Percentiles rank a stretch among this genome's conserved stretches.
Conservation (phyloP, 1,139 yeast genomes). For the Scheffersomyces quercinus region DNA sequence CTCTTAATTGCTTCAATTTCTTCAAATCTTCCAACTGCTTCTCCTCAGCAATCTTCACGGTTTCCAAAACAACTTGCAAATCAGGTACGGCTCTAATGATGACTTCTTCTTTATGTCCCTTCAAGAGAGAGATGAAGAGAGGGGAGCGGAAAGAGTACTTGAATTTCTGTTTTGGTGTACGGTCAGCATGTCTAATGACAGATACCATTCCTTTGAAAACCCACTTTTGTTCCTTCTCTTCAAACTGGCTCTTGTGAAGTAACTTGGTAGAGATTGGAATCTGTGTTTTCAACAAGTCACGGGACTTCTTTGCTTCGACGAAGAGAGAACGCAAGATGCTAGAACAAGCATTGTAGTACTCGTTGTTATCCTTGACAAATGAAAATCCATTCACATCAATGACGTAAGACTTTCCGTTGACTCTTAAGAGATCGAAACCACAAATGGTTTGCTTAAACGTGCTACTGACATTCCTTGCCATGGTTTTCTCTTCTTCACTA, state of each 20-base stretch:
- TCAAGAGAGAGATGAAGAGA: slow-evolving; percentile 78
- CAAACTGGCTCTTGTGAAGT: slow-evolving; percentile 47
- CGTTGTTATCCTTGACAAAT: slow-evolving; percentile 89
- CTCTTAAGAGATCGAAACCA: slow-evolving; percentile 93
- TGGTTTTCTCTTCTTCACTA: slow-evolving; percentile 67
- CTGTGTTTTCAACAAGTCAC: slow-evolving; percentile 42
- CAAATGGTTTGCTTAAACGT: slow-evolving; percentile 94
- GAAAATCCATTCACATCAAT: slow-evolving; percentile 99
- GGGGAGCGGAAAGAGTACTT: slow-evolving; percentile 92
- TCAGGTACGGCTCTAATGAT: slow-evolving; percentile 89
- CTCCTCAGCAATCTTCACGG: slow-evolving; percentile 79
- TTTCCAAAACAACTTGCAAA: slow-evolving; percentile 79
- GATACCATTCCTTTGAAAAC: slow-evolving; percentile 90
- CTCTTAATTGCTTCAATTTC: slow-evolving; percentile 73
- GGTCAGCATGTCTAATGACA: slow-evolving; percentile 94
- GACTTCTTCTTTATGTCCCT: slow-evolving; percentile 95
- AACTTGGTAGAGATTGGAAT: slow-evolving; percentile 41
- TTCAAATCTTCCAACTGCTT: slow-evolving; percentile 76
- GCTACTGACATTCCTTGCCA: slow-evolving; percentile 75
- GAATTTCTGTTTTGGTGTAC: slow-evolving; percentile 98
- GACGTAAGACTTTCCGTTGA: slow-evolving; percentile 84
- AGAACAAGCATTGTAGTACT: slow-evolving; percentile 84
- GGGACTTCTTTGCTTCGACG: slow-evolving; percentile 51
- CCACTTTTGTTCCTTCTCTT: slow-evolving; percentile 94
- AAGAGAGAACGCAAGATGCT: slow-evolving; percentile 75